These are phyloP conservation scores for Candida tunisiensis DNA, from an alignment of 1,139 yeast species.

Conservation along the genomic window DNA sequence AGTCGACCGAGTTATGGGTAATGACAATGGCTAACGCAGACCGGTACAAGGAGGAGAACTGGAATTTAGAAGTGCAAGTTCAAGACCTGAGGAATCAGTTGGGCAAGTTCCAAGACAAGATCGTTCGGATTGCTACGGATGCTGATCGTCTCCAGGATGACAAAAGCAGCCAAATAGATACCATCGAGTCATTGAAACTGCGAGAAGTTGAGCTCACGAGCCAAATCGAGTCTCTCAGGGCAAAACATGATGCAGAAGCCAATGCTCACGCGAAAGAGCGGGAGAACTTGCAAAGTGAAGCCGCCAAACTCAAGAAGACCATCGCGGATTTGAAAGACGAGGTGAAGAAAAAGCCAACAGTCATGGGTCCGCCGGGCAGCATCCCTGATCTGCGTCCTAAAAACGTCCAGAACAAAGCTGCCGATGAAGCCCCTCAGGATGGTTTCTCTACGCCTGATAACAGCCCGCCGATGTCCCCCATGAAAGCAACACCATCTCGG, in stretches of 20 bases:
- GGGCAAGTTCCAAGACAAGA: slow-evolving; percentile 10
- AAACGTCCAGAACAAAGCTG: too few species aligned
- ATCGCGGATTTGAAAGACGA: slow-evolving; percentile 5
- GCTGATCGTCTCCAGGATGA: slow-evolving; percentile 11
- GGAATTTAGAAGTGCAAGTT: slow-evolving; percentile 57
- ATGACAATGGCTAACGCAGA: neutral
- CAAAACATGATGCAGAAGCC: slow-evolving; percentile 5
- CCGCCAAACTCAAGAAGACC: slow-evolving; percentile 1
- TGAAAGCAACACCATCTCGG: slow-evolving; percentile 28
- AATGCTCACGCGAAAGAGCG: slow-evolving; percentile 3
- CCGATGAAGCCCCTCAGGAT: slow-evolving; percentile 4
- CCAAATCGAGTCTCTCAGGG: slow-evolving; percentile 11
- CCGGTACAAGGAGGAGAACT: slow-evolving; percentile 47
- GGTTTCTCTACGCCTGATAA: slow-evolving; percentile 14
- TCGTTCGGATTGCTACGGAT: slow-evolving; percentile 13
- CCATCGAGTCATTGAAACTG: slow-evolving; percentile 14
- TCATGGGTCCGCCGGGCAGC: slow-evolving; percentile 1
- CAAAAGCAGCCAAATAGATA: slow-evolving; percentile 14
- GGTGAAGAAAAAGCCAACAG: slow-evolving; percentile 2
- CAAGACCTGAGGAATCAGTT: slow-evolving; percentile 32
- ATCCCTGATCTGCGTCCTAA: too few species aligned
- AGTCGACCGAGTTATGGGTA: neutral
- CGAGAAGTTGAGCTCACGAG: slow-evolving; percentile 13
- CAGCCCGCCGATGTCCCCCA: slow-evolving; percentile 26
- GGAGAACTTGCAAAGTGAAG: slow-evolving; percentile 5